Conservation (phyloP, 345 rosid genomes). For the Melaleuca alternifolia region DNA sequence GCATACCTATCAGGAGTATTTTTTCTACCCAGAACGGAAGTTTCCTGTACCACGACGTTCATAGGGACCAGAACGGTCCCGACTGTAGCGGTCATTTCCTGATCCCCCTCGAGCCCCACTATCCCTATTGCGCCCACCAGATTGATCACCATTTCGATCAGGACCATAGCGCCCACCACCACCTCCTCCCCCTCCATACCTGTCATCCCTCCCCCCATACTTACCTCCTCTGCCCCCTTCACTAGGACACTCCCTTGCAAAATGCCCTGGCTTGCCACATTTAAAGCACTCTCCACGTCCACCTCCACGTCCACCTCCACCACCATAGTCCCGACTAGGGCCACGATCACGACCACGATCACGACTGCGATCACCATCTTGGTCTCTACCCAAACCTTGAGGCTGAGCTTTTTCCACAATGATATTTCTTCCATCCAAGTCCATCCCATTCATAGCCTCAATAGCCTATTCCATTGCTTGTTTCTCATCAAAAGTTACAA, state of each 20-base stretch:
- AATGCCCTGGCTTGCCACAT: constrained; percentile 96
- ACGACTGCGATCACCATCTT: constrained; percentile 61
- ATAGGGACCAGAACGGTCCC: constrained; percentile 78
- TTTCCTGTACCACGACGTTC: constrained; percentile 66
- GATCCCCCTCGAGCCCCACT: constrained; percentile 58
- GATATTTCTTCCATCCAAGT: constrained; percentile 80
- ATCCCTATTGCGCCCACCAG: constrained; percentile 63
- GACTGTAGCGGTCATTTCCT: constrained; percentile 63
- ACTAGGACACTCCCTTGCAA: constrained; percentile 89
- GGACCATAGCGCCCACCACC: constrained; percentile 70
- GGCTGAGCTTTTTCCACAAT: constrained; percentile 98
- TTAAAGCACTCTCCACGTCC: constrained; percentile 86
- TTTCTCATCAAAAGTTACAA: constrained; percentile 80
- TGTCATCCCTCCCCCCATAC: constrained; percentile 3
- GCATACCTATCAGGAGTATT: constrained; percentile 11
- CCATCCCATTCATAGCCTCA: constrained; percentile 82
- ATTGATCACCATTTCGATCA: constrained; percentile 70
- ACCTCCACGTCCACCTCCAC: constrained; percentile 26
- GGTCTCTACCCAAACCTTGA: constrained; percentile 66
- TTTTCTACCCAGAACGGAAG: constrained; percentile 29
- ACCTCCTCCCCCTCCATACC: constrained; percentile 23
- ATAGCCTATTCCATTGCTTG: constrained; percentile 90
- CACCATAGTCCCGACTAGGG: constrained; percentile 25
- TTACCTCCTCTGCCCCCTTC: constrained; percentile 24
- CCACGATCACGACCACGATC: constrained; percentile 63